Conservation (phyloP, 2,329 filamentous ascomycete genomes). For the Zasmidium citrigriseum region DNA sequence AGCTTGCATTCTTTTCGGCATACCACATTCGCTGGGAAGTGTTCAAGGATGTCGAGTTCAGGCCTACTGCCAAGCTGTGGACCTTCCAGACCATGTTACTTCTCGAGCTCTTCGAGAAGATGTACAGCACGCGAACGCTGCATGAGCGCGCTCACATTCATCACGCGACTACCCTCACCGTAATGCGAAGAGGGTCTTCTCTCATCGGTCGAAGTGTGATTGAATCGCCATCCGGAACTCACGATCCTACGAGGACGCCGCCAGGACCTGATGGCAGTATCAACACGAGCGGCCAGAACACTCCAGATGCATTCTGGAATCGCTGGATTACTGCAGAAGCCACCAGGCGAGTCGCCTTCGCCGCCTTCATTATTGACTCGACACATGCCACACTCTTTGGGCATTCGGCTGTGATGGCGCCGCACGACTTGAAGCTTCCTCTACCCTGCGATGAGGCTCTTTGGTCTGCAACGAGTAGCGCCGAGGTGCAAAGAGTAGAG, state of each 20-base stretch:
- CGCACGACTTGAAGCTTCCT: conserved; percentile 88
- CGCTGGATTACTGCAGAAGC: conserved; percentile 95
- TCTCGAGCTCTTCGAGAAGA: conserved; percentile 94
- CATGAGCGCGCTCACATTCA: conserved; percentile 97
- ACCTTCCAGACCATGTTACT: conserved; percentile 89
- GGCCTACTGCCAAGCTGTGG: conserved; percentile 92
- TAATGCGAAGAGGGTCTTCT: conserved; percentile 92
- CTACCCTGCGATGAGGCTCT: conserved; percentile 89
- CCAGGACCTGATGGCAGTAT: conserved; percentile 51
- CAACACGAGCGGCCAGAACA: conserved; percentile 55
- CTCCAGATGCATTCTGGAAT: conserved; percentile 89
- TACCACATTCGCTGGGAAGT: conserved; percentile 96
- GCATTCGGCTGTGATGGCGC: conserved; percentile 94
- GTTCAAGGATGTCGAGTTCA: conserved; percentile 86
- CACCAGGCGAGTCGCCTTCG: conserved; percentile 85
- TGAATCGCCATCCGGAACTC: conserved; percentile 77
- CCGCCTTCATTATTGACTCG: conserved; percentile 91
- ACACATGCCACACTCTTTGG: conserved; percentile 98
- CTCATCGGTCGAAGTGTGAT: conserved; percentile 81
- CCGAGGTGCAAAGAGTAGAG: conserved; percentile 83
- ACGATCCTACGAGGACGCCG: conserved; percentile 52
- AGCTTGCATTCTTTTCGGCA: conserved; percentile 84
- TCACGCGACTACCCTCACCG: conserved; percentile 89
- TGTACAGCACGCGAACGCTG: conserved; percentile 88
- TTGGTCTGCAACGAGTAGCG: conserved; percentile 86